Evolutionary conservation across 495 filamentous ascomycete species (phyloP).

Genomic region (Acidiella bohemica): DNA sequence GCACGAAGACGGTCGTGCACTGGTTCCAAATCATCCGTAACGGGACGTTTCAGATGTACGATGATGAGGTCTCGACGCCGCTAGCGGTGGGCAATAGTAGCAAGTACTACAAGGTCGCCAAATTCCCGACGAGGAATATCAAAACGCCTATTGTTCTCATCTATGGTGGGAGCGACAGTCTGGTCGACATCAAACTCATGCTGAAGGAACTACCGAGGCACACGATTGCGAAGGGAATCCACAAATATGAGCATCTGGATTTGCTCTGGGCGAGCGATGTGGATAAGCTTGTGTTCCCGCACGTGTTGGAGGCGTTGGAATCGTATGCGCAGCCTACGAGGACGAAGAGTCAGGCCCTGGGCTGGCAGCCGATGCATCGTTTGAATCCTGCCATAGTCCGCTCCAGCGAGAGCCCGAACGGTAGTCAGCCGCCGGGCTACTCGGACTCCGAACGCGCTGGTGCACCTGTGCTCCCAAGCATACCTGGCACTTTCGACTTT

Average conservation of each 20-base stretch:
- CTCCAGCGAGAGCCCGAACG: not conserved
- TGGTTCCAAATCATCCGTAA: constrained; percentile 99
- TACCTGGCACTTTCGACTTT: not conserved
- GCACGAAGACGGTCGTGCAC: constrained; percentile 88
- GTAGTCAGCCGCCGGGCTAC: constrained; percentile 1
- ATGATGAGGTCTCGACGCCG: constrained; percentile 71
- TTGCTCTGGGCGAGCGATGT: constrained; percentile 92
- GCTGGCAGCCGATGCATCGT: not conserved
- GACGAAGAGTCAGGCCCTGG: not conserved
- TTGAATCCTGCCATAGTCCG: not conserved
- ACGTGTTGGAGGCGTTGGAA: constrained; percentile 50
- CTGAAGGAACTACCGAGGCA: constrained; percentile 69
- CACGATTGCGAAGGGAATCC: constrained; percentile 70
- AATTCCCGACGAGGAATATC: constrained; percentile 93
- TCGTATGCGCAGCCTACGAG: constrained; percentile 12
- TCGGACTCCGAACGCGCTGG: not conserved
- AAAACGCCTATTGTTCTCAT: constrained; percentile 87
- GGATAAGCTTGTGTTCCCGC: constrained; percentile 28
- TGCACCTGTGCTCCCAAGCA: not conserved
- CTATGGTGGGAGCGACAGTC: constrained; percentile 83
- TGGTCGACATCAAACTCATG: constrained; percentile 93
- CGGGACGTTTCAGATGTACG: constrained; percentile 92
- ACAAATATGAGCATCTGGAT: constrained; percentile 91
- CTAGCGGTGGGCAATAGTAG: constrained; percentile 38
- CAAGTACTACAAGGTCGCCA: constrained; percentile 78